Evolutionary conservation across 208 protist species (phyloP).

Genomic region (Trypanosoma theileri): DNA sequence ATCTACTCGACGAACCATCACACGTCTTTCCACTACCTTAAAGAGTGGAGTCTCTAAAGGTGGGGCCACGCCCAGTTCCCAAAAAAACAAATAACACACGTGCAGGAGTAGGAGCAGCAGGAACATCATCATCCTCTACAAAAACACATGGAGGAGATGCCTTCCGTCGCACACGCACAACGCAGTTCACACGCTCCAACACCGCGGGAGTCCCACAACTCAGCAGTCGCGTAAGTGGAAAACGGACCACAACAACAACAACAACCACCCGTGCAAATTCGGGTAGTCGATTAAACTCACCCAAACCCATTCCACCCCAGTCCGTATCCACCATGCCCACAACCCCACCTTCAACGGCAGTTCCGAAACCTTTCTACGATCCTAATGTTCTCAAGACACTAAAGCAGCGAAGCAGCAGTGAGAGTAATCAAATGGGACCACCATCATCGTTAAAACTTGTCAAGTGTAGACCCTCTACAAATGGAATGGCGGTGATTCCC

Average conservation of each 20-base stretch:
- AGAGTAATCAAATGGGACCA: slow-evolving; percentile 20
- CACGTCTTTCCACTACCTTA: too few relatives aligned
- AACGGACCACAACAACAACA: background rate
- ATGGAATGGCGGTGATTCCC: background rate
- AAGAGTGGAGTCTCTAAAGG: too few relatives aligned
- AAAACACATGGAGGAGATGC: background rate
- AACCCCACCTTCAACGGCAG: slow-evolving; percentile 8
- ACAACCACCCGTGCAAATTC: background rate
- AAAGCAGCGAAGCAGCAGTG: slow-evolving; percentile 49
- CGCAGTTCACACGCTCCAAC: slow-evolving; percentile 9
- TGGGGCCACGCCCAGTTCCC: too few relatives aligned
- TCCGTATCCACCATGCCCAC: background rate
- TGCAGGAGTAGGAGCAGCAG: background rate
- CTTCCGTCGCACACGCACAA: slow-evolving; percentile 1
- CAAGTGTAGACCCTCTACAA: too few relatives aligned
- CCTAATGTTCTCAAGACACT: slow-evolving; percentile 38
- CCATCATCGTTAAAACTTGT: too few relatives aligned
- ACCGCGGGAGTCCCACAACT: background rate
- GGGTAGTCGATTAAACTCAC: background rate
- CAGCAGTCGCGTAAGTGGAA: slow-evolving; percentile 12
- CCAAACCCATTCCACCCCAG: background rate
- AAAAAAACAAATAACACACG: background rate
- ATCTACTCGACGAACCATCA: too few relatives aligned
- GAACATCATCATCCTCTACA: too few relatives aligned
- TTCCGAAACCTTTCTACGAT: slow-evolving; percentile 40